phyloP scores from a whole-genome alignment of 192 early-diverging fungal genomes.

The Coemansia sp. region DNA sequence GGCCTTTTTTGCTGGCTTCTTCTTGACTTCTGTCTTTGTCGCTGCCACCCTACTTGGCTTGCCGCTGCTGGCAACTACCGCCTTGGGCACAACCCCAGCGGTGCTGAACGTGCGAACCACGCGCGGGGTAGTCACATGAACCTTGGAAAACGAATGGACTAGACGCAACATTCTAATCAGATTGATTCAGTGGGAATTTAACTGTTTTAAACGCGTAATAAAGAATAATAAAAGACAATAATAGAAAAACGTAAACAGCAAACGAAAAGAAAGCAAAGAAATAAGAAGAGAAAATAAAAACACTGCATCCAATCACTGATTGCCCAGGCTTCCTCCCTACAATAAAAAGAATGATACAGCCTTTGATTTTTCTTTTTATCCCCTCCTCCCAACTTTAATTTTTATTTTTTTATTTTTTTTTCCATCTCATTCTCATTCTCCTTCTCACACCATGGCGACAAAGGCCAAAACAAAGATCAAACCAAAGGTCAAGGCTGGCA shows the following conservation, averaged over 20 bases:
- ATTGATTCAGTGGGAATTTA: not conserved
- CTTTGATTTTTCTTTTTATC: not conserved
- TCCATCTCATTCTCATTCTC: not conserved
- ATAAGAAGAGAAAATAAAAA: too few species aligned
- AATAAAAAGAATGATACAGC: not conserved
- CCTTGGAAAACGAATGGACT: slow-evolving; percentile 8
- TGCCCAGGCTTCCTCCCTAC: not conserved
- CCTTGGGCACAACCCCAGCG: not conserved
- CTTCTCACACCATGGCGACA: slow-evolving; percentile 8
- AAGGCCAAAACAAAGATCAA: not conserved
- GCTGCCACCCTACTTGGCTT: slow-evolving; percentile 8
- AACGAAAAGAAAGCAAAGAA: too few species aligned
- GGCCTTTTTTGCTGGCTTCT: slow-evolving; percentile 1
- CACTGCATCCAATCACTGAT: too few species aligned
- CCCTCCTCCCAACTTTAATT: too few species aligned
- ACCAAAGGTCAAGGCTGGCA: slow-evolving; percentile 14
- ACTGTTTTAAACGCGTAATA: not conserved
- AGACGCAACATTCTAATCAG: slow-evolving; percentile 16
- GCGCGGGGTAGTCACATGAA: not conserved
- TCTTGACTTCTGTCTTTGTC: slow-evolving; percentile 17
- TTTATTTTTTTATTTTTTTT: not conserved
- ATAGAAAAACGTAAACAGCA: too few species aligned
- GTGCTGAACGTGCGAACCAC: slow-evolving; percentile 6
- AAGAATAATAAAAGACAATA: not conserved
- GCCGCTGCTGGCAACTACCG: not conserved